Conservation (phyloP, 108 stramenopile species). For the Pseudonitzschia delicatissima region DNA sequence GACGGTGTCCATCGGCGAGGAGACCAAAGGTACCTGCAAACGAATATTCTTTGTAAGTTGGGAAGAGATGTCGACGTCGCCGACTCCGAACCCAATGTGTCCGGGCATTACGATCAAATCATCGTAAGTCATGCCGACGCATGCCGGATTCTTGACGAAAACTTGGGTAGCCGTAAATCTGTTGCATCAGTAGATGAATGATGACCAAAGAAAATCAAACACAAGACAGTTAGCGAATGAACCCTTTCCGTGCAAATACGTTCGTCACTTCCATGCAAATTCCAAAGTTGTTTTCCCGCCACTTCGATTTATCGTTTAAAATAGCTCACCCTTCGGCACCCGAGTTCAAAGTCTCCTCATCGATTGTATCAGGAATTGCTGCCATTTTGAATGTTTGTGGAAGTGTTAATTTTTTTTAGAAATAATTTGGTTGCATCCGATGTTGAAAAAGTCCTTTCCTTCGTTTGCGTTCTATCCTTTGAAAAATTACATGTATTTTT, state of each 20-base stretch:
- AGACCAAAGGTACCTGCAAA: conserved; percentile 93
- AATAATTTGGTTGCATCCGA: no score
- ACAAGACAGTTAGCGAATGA: background rate
- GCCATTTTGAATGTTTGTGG: background rate
- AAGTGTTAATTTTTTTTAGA: no score
- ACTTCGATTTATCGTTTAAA: background rate
- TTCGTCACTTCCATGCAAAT: no score
- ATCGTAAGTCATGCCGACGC: conserved; percentile 97
- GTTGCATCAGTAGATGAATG: no score
- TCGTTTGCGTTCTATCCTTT: no score
- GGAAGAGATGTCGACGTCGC: conserved; percentile 92
- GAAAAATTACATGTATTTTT: no score
- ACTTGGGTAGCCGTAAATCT: conserved; percentile 81
- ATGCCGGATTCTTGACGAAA: conserved; percentile 75
- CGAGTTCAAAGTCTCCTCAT: conserved; percentile 86
- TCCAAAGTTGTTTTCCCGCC: no score
- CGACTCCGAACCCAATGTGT: conserved; percentile 90
- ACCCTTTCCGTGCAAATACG: no score
- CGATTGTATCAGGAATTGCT: conserved; percentile 43
- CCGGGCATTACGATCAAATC: conserved; percentile 99
- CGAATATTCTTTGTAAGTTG: conserved; percentile 88
- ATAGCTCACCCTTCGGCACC: conserved; percentile 82
- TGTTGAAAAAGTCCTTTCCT: no score
- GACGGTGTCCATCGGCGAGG: conserved; percentile 99
- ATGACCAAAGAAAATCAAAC: background rate